These are phyloP conservation scores for Primulina huaijiensis DNA, from an alignment of 257 asterid species.

Conservation along the genomic window DNA sequence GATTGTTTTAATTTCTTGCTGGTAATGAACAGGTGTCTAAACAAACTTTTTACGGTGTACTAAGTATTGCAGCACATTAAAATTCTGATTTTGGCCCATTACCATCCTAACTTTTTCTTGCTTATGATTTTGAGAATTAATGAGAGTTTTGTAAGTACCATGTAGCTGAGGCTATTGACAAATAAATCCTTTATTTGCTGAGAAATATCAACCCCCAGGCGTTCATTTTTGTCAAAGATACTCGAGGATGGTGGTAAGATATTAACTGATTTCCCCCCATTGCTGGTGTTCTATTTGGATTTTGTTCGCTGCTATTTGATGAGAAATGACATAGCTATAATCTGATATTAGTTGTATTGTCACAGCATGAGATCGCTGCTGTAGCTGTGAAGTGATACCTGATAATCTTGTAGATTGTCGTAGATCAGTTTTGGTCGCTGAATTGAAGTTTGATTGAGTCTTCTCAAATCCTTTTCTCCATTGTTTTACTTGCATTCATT, in stretches of 20 bases:
- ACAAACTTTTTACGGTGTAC: constrained; percentile 28
- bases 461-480: not conserved
- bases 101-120: constrained; percentile 23
- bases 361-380: constrained; percentile 52
- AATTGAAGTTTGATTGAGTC: not conserved
- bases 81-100: constrained; percentile 22
- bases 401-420: constrained; percentile 42
- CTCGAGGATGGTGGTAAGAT: constrained; percentile 24
- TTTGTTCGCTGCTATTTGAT: not conserved
- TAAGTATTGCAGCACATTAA: constrained; percentile 22
- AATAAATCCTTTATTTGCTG: constrained; percentile 27
- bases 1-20: constrained; percentile 41
- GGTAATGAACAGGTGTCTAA: constrained; percentile 38
- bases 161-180: constrained; percentile 39
- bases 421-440: constrained; percentile 44
- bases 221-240: not conserved
- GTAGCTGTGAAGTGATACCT: constrained; percentile 44
- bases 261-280: not conserved
- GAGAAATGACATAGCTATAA: constrained; percentile 15
- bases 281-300: constrained; percentile 11
- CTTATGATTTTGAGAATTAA: constrained; percentile 22
- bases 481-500: not conserved
- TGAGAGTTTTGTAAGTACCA: constrained; percentile 25
- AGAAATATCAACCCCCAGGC: constrained; percentile 16
- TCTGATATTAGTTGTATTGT: constrained; percentile 40